phyloP scores from a whole-genome alignment of 257 asterid species.

The Nyctanthes arbortristis region DNA sequence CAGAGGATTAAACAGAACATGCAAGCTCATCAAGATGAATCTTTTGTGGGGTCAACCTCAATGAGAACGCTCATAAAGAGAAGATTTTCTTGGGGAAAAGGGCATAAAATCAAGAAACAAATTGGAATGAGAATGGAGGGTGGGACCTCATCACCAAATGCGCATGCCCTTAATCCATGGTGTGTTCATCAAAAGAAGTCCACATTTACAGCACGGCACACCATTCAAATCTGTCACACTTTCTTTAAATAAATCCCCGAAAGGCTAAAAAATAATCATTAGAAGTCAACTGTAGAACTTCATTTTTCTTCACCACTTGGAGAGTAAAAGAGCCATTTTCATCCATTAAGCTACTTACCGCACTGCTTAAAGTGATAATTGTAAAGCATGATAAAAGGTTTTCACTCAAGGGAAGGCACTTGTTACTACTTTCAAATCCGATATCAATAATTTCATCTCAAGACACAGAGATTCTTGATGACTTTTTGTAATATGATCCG shows the following conservation, averaged over 20 bases:
- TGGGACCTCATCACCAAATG: slow-evolving; percentile 1
- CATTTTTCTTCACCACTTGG: slow-evolving; percentile 31
- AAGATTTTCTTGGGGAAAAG: slow-evolving; percentile 18
- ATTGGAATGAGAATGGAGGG: not conserved
- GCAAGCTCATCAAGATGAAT: slow-evolving; percentile 41
- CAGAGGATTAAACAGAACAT: no score
- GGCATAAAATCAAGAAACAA: slow-evolving; percentile 38
- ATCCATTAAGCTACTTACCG: slow-evolving; percentile 34
- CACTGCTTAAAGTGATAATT: not conserved
- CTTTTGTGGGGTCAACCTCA: slow-evolving; percentile 17
- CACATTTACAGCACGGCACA: not conserved
- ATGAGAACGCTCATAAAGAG: not conserved
- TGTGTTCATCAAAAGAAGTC: slow-evolving; percentile 19
- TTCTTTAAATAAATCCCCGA: slow-evolving; percentile 20
- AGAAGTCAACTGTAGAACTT: slow-evolving; percentile 41
- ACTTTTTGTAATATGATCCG: not conserved
- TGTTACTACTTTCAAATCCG: no score
- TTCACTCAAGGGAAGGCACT: no score
- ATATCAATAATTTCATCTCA: no score
- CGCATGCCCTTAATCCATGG: slow-evolving; percentile 74
- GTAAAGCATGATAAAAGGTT: not conserved
- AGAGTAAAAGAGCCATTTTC: slow-evolving; percentile 22
- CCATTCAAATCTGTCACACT: not conserved
- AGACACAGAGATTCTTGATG: no score
- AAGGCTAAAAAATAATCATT: slow-evolving; percentile 47